Conservation (phyloP, 1,139 yeast species). For the Yamadazyma jaroonii region DNA sequence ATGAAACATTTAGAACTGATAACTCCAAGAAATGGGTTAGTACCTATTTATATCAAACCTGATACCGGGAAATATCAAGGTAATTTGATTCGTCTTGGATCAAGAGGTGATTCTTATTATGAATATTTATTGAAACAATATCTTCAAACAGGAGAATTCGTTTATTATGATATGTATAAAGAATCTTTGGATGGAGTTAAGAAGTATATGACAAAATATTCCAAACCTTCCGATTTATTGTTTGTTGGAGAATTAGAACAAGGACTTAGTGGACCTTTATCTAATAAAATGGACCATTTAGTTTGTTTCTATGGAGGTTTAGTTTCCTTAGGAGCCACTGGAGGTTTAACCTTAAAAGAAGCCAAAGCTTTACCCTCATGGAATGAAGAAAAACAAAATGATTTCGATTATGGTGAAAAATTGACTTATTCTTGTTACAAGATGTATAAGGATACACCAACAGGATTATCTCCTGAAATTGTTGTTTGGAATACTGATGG, state of each 20-base stretch:
- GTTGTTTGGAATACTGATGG: constrained; percentile 64
- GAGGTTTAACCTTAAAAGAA: constrained; percentile 56
- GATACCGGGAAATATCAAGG: constrained; percentile 71
- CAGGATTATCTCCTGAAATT: constrained; percentile 88
- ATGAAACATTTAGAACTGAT: constrained; percentile 62
- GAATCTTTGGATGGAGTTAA: constrained; percentile 72
- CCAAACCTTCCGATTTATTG: constrained; percentile 61
- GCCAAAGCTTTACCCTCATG: constrained; percentile 33
- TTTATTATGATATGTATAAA: constrained; percentile 74
- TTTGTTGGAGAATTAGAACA: constrained; percentile 76
- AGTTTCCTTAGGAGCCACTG: constrained; percentile 83
- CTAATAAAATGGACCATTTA: constrained; percentile 89
- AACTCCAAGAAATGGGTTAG: constrained; percentile 69
- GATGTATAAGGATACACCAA: constrained; percentile 65
- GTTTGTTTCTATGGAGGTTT: constrained; percentile 93
- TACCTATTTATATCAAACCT: constrained; percentile 77
- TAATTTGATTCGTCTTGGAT: constrained; percentile 69
- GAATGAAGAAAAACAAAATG: constrained; percentile 40
- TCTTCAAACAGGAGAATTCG: constrained; percentile 66
- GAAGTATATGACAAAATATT: constrained; percentile 57
- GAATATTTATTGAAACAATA: constrained; percentile 87
- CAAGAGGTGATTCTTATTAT: constrained; percentile 91
- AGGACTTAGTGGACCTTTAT: constrained; percentile 59
- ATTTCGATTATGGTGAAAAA: constrained; percentile 70
- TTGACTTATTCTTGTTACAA: constrained; percentile 79